Conservation (phyloP, 1,284 basidiomycete species). For the Paramarasmius palmivorus region DNA sequence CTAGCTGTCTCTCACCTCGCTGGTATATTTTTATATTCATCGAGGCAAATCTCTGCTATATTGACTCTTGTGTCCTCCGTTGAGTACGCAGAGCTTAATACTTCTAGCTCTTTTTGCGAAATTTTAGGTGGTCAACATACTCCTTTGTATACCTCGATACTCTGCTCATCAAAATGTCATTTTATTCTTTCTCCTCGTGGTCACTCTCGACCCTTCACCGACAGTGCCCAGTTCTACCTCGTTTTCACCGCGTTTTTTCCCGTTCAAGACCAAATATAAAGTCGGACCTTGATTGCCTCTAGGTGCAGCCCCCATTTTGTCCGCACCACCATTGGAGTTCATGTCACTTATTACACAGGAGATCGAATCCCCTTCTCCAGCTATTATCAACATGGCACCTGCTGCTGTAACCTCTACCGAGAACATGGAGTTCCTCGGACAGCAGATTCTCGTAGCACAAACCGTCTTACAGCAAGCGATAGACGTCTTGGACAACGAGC, state of each 20-base stretch:
- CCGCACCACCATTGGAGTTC: neutral
- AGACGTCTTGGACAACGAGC: slow-evolving; percentile 63
- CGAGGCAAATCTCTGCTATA: slow-evolving; percentile 64
- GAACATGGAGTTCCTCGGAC: slow-evolving; percentile 34
- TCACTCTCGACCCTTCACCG: neutral
- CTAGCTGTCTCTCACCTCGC: slow-evolving; percentile 75
- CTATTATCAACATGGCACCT: neutral
- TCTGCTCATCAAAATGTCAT: neutral
- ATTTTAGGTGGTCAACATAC: slow-evolving; percentile 74
- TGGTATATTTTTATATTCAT: slow-evolving; percentile 22
- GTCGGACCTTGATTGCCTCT: neutral
- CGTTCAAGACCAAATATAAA: neutral
- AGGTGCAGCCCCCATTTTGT: neutral
- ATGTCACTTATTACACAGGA: slow-evolving; percentile 12
- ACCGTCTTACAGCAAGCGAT: slow-evolving; percentile 70
- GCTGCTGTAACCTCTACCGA: slow-evolving; percentile 10
- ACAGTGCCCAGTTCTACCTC: slow-evolving; percentile 7
- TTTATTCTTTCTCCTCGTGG: neutral
- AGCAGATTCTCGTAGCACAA: slow-evolving; percentile 64
- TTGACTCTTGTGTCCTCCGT: slow-evolving; percentile 58
- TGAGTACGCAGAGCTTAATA: slow-evolving; percentile 71
- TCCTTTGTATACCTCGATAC: slow-evolving; percentile 9
- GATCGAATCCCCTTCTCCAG: neutral
- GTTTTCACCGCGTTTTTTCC: slow-evolving; percentile 25
- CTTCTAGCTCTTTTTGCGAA: slow-evolving; percentile 63